Base-by-base conservation (phyloP, 2,329 filamentous ascomycete genomes). In the Penicillium janthinellum region DNA sequence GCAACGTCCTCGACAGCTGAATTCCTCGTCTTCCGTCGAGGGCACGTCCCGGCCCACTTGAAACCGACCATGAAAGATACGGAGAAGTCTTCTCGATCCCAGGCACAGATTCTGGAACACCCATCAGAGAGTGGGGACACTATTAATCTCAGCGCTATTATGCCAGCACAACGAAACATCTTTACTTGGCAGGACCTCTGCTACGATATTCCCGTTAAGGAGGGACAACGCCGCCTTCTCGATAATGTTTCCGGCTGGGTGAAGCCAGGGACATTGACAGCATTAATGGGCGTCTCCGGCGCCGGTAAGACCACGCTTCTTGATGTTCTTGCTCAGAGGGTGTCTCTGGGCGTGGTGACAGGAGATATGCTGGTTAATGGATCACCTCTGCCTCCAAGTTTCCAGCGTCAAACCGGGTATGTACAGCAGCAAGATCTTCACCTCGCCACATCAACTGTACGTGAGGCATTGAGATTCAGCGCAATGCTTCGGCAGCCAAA, bases 401-500 rank as follows among this genome's bases (percentile, higher is more conserved):
- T 89, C 63, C 86, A 88, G 59, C 79, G 87, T 5, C 86, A 87
- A 70, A 88, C 85, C 0, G 87, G 87, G 0, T 89, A 89, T 65
- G 86, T 88, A 0, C 86, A 89, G 64, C 87, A 89, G 58, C 86
- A 89, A 71, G 86, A 90, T 82, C 82, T 96, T 5, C 93, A 96
- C 73, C 82, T 96, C 39, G 82, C 88, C 35, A 96, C 92, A 0
- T 88, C 88, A 0, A 96, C 93, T 3, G 92, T 96, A 42, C 87
- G 93, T 58, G 93, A 96, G 75, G 91, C 92, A 4, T 82, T 97
- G 12, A 86, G 86, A 64, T 96, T 97, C 76, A 91, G 88, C 66
- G 93, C 93, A 11, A 76, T 93, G 20, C 86, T 96, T 4, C 89
- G 93, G 54, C 93, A 96, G 69, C 91, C 92, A 0, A 86, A 85